Percentiles rank a stretch among this genome's conserved stretches.
These are phyloP conservation scores for Sphagnum tenellum DNA, from an alignment of 225 moss, liverwort and hornwort genomes.

Conservation along the genomic window DNA sequence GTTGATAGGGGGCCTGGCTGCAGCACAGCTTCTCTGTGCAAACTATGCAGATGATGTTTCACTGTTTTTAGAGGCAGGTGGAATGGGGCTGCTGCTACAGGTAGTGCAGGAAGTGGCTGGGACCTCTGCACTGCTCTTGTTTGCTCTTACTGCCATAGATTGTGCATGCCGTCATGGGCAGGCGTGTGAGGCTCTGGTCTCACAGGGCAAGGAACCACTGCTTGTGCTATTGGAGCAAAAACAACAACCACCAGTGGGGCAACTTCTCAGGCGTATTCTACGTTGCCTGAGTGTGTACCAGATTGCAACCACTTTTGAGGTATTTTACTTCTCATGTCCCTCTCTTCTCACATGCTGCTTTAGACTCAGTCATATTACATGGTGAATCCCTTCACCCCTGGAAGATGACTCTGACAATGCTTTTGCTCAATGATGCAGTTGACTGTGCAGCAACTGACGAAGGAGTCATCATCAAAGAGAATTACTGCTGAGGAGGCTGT, in stretches of 20 bases:
- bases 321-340: constrained; percentile 3
- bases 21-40: constrained; percentile 78
- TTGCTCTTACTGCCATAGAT: constrained; percentile 69
- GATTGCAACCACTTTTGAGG: constrained; percentile 32
- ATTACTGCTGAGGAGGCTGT: constrained; percentile 15
- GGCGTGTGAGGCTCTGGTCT: constrained; percentile 68
- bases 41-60: constrained; percentile 48
- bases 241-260: constrained; percentile 36
- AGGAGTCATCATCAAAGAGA: constrained; percentile 18
- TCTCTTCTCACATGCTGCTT: no score
- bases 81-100: constrained; percentile 59
- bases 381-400: background rate
- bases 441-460: constrained; percentile 17
- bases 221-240: constrained; percentile 25
- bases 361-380: background rate
- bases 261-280: constrained; percentile 28
- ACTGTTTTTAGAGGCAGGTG: constrained; percentile 62
- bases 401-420: constrained; percentile 8
- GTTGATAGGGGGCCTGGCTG: constrained; percentile 88
- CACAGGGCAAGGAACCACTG: constrained; percentile 21
- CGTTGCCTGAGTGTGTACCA: constrained; percentile 41
- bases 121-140: constrained; percentile 60
- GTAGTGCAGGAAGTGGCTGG: constrained; percentile 63
- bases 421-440: background rate
- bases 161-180: constrained; percentile 61